Conservation (phyloP, 31 red algal genomes). For the Endocladia muricata region DNA sequence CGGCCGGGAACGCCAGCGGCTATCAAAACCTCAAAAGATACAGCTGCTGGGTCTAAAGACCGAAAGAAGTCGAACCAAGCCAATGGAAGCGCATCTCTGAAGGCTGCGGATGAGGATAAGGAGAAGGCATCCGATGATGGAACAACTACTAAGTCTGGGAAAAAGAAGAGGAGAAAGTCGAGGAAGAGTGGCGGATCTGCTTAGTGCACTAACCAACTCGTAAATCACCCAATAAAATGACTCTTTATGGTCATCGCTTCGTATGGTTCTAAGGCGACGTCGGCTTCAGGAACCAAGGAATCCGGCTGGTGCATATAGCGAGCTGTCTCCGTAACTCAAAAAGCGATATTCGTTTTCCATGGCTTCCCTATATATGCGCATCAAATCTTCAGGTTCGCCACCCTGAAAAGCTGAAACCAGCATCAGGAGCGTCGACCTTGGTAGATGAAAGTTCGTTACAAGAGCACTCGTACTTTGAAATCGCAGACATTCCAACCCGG, state of each 20-base stretch:
- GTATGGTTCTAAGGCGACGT: not conserved
- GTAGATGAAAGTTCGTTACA: slow-evolving; percentile 99
- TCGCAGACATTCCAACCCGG: too few relatives aligned
- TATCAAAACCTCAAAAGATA: not conserved
- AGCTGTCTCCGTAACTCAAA: slow-evolving; percentile 95
- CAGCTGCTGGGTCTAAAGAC: not conserved
- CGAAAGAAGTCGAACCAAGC: not conserved
- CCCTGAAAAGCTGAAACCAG: slow-evolving; percentile 91
- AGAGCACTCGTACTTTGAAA: slow-evolving; percentile 27
- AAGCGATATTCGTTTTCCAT: slow-evolving; percentile 80
- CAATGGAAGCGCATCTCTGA: not conserved
- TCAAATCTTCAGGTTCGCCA: slow-evolving; percentile 51
- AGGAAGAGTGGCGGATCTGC: not conserved
- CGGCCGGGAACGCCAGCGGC: slow-evolving; percentile 38
- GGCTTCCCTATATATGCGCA: slow-evolving; percentile 69
- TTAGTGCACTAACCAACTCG: too few relatives aligned
- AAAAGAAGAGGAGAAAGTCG: slow-evolving; percentile 10
- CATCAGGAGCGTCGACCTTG: slow-evolving; percentile 92
- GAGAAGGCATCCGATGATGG: not conserved
- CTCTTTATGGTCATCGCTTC: not conserved
- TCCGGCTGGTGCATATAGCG: slow-evolving; percentile 50
- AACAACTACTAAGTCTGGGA: not conserved
- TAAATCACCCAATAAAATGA: too few relatives aligned
- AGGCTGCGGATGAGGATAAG: not conserved
- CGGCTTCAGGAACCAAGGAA: too few relatives aligned